These are phyloP conservation scores for Paramecium primaurelia DNA, from an alignment of 73 alveolate species.

Conservation along the genomic window DNA sequence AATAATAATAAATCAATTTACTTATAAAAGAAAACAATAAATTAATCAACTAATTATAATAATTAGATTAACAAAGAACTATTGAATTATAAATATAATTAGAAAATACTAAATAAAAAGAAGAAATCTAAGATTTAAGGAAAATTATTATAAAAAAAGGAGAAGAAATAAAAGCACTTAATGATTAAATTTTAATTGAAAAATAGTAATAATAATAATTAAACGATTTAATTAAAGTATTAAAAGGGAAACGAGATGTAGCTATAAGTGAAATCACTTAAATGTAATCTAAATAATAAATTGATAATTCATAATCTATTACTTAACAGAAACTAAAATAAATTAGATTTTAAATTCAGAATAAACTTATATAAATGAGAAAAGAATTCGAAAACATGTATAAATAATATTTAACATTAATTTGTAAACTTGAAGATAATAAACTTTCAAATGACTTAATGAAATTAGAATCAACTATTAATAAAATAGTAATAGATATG, in stretches of 20 bases:
- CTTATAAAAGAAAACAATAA: not conserved
- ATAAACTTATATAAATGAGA: not conserved
- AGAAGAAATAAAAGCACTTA: not conserved
- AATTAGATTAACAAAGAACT: not conserved
- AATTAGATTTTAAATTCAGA: not conserved
- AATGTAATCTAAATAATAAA: not conserved
- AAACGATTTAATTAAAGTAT: not conserved
- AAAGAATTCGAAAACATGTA: constrained; percentile 34
- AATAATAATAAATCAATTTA: not conserved
- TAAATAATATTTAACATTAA: not conserved
- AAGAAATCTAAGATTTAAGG: not conserved
- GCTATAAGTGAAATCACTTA: constrained; percentile 7
- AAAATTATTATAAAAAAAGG: not conserved
- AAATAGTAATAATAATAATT: not conserved
- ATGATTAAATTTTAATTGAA: not conserved
- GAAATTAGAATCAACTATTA: not conserved
- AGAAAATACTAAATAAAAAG: constrained; percentile 10
- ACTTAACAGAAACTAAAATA: not conserved
- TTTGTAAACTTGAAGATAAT: not conserved
- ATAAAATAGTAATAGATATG: not conserved
- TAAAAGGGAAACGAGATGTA: not conserved
- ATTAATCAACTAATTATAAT: not conserved
- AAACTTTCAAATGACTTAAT: not conserved
- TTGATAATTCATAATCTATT: not conserved
- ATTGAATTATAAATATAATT: not conserved